Base-by-base conservation (phyloP, 1,284 basidiomycete species). In the Thelephora terrestris region DNA sequence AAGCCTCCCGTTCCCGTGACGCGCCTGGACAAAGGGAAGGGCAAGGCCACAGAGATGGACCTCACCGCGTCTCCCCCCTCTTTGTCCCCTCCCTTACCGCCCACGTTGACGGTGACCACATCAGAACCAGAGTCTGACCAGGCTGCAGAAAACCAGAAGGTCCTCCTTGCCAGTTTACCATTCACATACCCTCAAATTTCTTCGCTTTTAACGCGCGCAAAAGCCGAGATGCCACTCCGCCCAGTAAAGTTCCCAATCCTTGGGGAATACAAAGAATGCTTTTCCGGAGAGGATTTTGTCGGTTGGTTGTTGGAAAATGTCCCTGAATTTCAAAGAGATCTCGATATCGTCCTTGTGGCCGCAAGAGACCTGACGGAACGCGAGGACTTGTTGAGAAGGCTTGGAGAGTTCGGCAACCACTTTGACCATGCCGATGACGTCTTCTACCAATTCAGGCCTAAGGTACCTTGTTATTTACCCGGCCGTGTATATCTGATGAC, bases 201-300 rank as follows among this genome's bases (percentile, higher is more conserved):
- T 17, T 73, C 71, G 47, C 66, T 93, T 5, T 72, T 93, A 29
- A 70, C 70, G 5, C 77, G 78, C 38, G 81, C 87, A 44, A 74
- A 78, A 45, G 65, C 71, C 20, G 78, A 88, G 60, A 69, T 82
- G 50, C 78, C 71, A 43, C 73, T 81, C 51, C 78, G 75, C 52
- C 70, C 79, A 29, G 75, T 84, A 50, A 83, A 79, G 45, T 81
- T 89, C 67, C 85, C 90, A 1, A 71, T 94, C 20, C 64, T 94
- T n/a, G 91, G 91, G 23, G 88, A 91, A 63, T 93, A 93, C 57
- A 78, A 81, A 20, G 84, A 89, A 55, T 86, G 85, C 52, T 92
- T 92, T 63, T 81, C 78, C 4, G 88, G 88, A 45, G 85, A 87
- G 38, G 88, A 91, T 53, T 79, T 91, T 53, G 81, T 81, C 16